Conservation (phyloP, 208 protist species). For the Phytomonas sp. region DNA sequence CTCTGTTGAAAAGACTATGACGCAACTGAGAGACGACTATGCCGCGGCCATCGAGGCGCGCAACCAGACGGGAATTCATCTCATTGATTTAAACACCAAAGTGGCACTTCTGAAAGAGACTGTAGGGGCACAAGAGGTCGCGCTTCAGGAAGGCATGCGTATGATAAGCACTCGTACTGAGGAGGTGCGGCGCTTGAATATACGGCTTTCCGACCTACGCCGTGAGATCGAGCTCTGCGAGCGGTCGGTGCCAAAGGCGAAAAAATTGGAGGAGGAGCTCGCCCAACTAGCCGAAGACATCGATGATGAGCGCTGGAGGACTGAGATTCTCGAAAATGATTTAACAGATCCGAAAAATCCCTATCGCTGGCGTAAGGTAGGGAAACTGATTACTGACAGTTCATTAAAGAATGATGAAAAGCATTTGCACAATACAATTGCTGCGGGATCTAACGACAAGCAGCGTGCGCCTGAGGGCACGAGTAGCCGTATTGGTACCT, state of each 20-base stretch:
- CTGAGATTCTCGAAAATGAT: slow-evolving; percentile 74
- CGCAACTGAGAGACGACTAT: slow-evolving; percentile 74
- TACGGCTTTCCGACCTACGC: slow-evolving; percentile 71
- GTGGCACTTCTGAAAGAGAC: slow-evolving; percentile 92
- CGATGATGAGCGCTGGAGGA: slow-evolving; percentile 77
- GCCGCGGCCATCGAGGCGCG: slow-evolving; percentile 83
- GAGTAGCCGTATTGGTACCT: neutral
- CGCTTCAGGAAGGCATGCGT: slow-evolving; percentile 76
- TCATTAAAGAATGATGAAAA: slow-evolving; percentile 3
- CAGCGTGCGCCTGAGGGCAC: neutral
- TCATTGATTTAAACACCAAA: slow-evolving; percentile 96
- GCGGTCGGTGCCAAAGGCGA: slow-evolving; percentile 66
- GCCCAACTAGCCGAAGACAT: slow-evolving; percentile 58
- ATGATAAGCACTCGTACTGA: slow-evolving; percentile 75
- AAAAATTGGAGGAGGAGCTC: slow-evolving; percentile 79
- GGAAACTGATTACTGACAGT: slow-evolving; percentile 13
- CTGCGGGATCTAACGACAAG: neutral
- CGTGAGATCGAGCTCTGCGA: slow-evolving; percentile 78
- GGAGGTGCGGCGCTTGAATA: slow-evolving; percentile 55
- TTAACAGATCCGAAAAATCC: slow-evolving; percentile 79
- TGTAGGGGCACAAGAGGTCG: slow-evolving; percentile 87
- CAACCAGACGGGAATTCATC: slow-evolving; percentile 92
- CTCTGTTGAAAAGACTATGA: slow-evolving; percentile 82
- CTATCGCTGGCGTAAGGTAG: slow-evolving; percentile 60
- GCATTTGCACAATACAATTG: neutral